Base-by-base conservation (phyloP, 371 early-diverging fungal species). In the Aphelidium insulamus region DNA sequence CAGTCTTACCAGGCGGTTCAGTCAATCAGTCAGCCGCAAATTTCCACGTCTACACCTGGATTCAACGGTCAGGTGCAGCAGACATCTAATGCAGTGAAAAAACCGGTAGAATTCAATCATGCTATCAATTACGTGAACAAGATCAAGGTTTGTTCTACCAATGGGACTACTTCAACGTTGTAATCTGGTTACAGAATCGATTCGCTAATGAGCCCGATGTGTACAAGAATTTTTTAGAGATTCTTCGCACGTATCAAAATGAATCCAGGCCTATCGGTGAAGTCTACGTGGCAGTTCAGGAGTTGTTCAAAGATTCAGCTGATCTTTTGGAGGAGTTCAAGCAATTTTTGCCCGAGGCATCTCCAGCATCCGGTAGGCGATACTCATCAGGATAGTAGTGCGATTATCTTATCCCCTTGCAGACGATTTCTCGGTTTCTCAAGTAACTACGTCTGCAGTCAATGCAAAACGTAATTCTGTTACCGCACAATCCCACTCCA, bases 121-220 rank as follows among this genome's bases (percentile, higher is more conserved):
- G 92, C 86, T 7, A 87, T 87, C 28, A 84, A 74, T 45, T 92
- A 84, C 48, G 87, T 91, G 9, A 85, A 85, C 56, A 85, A 85
- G 54, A 88, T 87, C 42, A 88, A 86, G 61, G 72, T 72, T 53
- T 8, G 38, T 36, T 7, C 1, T 19, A 12, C 10, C 5, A 16
- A 28, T 22, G 16, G 1, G 17, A 3, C 28, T 15, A 25, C 35
- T 3, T 26, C 21, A 11, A 16, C 26, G 8, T 25, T 22, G 8
- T 12, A 20, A 12, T 10, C 4, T 11, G 38, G 2, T 3, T 20
- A 14, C 12, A 30, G 69, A 82, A 73, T 38, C 73, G 84, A 3
- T 92, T 83, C 46, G 48, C 71, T 3, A 58, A 59, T 20, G 76
- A 86, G 33, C 88, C 88, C 0, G 90, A 85, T 21, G 76, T 69